Conservation (phyloP, 495 filamentous ascomycete genomes). For the Margaritispora aquatica region DNA sequence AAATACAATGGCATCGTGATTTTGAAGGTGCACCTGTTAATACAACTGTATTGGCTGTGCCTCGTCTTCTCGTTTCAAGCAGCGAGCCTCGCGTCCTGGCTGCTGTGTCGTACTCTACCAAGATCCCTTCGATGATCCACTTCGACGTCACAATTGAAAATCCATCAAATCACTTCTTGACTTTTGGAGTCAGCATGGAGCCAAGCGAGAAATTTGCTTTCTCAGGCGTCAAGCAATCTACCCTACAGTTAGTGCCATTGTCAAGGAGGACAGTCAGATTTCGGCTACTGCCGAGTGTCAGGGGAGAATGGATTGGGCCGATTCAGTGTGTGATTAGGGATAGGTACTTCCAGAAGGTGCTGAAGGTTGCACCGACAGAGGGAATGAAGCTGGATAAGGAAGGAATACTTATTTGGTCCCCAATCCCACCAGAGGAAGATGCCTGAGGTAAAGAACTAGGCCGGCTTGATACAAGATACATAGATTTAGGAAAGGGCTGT, state of each 20-base stretch:
- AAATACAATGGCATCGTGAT: conserved; percentile 67
- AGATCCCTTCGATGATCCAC: conserved; percentile 27
- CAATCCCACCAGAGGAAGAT: conserved; percentile 38
- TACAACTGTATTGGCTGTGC: conserved; percentile 59
- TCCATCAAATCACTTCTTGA: conserved; percentile 87
- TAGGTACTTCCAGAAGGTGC: conserved; percentile 81
- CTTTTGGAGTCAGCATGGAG: conserved; percentile 89
- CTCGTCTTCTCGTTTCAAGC: conserved; percentile 69
- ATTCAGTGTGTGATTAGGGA: conserved; percentile 69
- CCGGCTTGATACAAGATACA: too few species aligned
- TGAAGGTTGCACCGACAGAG: conserved; percentile 65
- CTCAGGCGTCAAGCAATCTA: conserved; percentile 74
- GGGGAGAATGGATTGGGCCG: conserved; percentile 64
- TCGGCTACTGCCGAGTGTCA: conserved; percentile 52
- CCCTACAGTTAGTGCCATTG: conserved; percentile 71
- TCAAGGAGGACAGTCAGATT: conserved; percentile 66
- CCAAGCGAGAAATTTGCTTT: conserved; percentile 90
- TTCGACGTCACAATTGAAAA: conserved; percentile 79
- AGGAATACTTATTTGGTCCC: conserved; percentile 58
- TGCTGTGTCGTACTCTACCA: conserved; percentile 41
- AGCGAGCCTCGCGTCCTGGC: conserved; percentile 86
- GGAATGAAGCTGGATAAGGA: conserved; percentile 71
- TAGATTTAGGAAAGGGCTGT: too few species aligned
- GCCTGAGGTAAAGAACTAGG: background rate
- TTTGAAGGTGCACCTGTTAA: conserved; percentile 33